Percentiles rank a stretch among this genome's conserved stretches.
phyloP scores from a whole-genome alignment of 2,329 filamentous ascomycete species.

The Beauveria sp. region DNA sequence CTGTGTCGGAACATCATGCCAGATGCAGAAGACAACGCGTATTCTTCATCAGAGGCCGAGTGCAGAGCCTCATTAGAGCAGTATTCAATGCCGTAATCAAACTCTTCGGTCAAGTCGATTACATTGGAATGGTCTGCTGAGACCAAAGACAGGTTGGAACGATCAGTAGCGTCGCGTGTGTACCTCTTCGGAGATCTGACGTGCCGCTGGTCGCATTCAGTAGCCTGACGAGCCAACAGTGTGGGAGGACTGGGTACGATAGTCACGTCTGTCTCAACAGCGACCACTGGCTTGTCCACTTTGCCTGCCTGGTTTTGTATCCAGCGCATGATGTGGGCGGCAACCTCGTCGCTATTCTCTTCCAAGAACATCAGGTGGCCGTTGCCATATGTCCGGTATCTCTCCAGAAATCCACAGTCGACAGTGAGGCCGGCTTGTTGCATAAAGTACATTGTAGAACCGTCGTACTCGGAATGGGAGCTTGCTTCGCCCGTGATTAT shows the following conservation, averaged over 20 bases:
- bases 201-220: neutral
- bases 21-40: neutral
- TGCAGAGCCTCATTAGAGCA: neutral
- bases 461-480: slow-evolving; percentile 47
- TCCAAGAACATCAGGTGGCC: slow-evolving; percentile 49
- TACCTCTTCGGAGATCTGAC: neutral
- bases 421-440: slow-evolving; percentile 41
- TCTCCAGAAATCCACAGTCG: slow-evolving; percentile 36
- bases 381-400: slow-evolving; percentile 41
- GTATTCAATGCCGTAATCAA: neutral
- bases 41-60: neutral
- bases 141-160: neutral
- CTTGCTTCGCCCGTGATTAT: slow-evolving; percentile 46
- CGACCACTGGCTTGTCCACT: neutral
- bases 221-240: neutral
- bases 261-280: neutral
- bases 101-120: neutral
- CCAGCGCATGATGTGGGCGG: slow-evolving; percentile 30
- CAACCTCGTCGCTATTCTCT: slow-evolving; percentile 40
- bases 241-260: neutral
- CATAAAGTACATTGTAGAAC: slow-evolving; percentile 45
- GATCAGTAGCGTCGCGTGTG: neutral
- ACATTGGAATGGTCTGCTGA: neutral
- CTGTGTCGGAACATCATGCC: neutral
- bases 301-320: slow-evolving; percentile 16